Evolutionary conservation across 192 early-diverging fungal species (phyloP).

Genomic region (Podochytrium sp.): DNA sequence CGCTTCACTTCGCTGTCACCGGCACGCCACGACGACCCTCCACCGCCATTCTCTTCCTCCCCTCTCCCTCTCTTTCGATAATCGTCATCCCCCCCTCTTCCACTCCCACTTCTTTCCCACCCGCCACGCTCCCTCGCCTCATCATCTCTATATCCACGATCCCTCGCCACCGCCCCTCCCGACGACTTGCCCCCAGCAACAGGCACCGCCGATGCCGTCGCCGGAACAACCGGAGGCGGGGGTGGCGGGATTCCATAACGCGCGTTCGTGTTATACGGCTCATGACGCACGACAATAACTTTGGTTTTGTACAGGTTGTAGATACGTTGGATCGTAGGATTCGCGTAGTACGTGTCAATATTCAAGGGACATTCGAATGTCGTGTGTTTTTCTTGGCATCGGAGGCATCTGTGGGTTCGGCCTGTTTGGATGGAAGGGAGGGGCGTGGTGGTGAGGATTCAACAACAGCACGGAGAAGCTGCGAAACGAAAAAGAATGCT

Average conservation of each 20-base stretch:
- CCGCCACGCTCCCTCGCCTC: neutral
- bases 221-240: too few relatives aligned
- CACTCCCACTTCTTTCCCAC: constrained; percentile 7
- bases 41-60: neutral
- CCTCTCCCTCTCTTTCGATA: neutral
- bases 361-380: constrained; percentile 32
- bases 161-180: neutral
- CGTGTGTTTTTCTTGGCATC: constrained; percentile 29
- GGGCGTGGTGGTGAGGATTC: neutral
- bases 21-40: neutral
- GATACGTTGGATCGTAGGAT: constrained; percentile 23
- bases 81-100: neutral
- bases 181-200: neutral
- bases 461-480: neutral
- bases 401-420: constrained; percentile 16
- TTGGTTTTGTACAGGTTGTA: constrained; percentile 18
- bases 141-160: neutral
- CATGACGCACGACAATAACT: constrained; percentile 29
- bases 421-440: constrained; percentile 7
- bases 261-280: constrained; percentile 15
- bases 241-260: neutral
- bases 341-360: neutral
- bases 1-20: constrained; percentile 13
- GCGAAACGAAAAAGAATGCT: neutral
- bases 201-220: neutral